Base-by-base conservation (phyloP, 768 basidiomycete species). In the Amanita exitialis region DNA sequence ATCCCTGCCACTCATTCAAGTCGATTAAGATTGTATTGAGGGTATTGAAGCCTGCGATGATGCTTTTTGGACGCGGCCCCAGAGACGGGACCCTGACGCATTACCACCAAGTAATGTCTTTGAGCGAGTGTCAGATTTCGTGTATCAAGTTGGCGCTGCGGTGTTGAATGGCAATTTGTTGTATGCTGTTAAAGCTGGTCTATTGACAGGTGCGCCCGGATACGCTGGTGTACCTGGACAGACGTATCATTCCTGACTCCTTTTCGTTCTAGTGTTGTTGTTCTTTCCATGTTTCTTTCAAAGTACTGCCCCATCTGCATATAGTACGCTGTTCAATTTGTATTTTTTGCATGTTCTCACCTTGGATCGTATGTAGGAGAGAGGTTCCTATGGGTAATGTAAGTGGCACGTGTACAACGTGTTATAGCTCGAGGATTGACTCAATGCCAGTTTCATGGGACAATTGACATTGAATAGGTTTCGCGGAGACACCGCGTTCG, bases 401-500 rank as follows among this genome's bases (percentile, higher is more conserved):
- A 51, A 59, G 78, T 56, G n/a, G 39, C 6, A 35, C 13, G 2
- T 3, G 21, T 43, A 12, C 6, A 34, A 13, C n/a, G 20, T 30
- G 4, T 3, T 2, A 32, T 18, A 7, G 18, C 20, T 25, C 15
- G 8, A 13, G 21, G 16, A 25, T 35, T 36, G 23, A 21, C 13
- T 30, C 16, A 2, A 20, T 4, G 28, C 20, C 47, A 86, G 82
- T n/a, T 73, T 88, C 59, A 87, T 89, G 82, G 85, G 78, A 0
- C 87, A 89, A 57, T 66, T 87, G 6, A 83, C 84, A 0, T 62
- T 86, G 0, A 69, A 81, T 6, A 76, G 86, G 15, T 89, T 86
- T 59, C 73, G 82, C 38, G 87, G 86, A 0, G 87, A 90, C 48
- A 90, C 86, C 0, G 73, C 77, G 1, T 84, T 84, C 53, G 83